Percentiles rank a stretch among this genome's conserved stretches.
Conservation (phyloP, 1,284 basidiomycete species). For the Heterobasidion occidentale region DNA sequence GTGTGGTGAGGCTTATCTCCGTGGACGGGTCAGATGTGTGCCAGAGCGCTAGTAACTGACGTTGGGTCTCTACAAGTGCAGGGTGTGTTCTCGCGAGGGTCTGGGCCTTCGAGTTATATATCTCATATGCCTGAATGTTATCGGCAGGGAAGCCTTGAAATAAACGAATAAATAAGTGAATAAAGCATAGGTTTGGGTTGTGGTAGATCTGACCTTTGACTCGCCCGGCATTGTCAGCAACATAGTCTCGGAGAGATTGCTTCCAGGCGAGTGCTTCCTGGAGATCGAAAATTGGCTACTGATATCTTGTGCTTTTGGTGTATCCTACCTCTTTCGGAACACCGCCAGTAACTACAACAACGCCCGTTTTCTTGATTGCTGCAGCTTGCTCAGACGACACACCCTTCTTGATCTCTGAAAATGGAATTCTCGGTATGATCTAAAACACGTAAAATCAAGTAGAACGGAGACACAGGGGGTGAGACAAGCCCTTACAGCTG, state of each 20-base stretch:
- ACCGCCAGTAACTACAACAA: slow-evolving; percentile 53
- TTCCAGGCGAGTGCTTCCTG: slow-evolving; percentile 63
- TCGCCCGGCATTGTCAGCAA: slow-evolving; percentile 37
- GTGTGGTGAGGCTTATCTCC: slow-evolving; percentile 43
- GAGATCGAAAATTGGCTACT: slow-evolving; percentile 5
- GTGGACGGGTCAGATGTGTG: slow-evolving; percentile 32
- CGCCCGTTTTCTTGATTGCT: slow-evolving; percentile 47
- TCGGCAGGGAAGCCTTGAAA: slow-evolving; percentile 53
- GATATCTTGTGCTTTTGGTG: not conserved
- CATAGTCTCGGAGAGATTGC: slow-evolving; percentile 45
- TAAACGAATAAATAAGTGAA: not conserved
- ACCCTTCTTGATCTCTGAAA: slow-evolving; percentile 37
- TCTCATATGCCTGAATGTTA: slow-evolving; percentile 66
- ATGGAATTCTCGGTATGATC: slow-evolving; percentile 52
- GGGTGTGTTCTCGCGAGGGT: slow-evolving; percentile 49
- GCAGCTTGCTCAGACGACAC: slow-evolving; percentile 31
- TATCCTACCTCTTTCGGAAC: slow-evolving; percentile 40
- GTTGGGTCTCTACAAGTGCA: slow-evolving; percentile 41
- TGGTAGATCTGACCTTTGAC: slow-evolving; percentile 33
- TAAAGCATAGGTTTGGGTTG: not conserved
- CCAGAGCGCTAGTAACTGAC: slow-evolving; percentile 55
- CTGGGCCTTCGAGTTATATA: slow-evolving; percentile 63
- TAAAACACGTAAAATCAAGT: slow-evolving; percentile 17
- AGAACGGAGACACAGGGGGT: not conserved
- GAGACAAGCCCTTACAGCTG: slow-evolving; percentile 23